A percentile compares a stretch with the other conserved stretches of the same genome.
Conservation (phyloP, 1,284 basidiomycete species). For the Cryptococcus jaspeensis region DNA sequence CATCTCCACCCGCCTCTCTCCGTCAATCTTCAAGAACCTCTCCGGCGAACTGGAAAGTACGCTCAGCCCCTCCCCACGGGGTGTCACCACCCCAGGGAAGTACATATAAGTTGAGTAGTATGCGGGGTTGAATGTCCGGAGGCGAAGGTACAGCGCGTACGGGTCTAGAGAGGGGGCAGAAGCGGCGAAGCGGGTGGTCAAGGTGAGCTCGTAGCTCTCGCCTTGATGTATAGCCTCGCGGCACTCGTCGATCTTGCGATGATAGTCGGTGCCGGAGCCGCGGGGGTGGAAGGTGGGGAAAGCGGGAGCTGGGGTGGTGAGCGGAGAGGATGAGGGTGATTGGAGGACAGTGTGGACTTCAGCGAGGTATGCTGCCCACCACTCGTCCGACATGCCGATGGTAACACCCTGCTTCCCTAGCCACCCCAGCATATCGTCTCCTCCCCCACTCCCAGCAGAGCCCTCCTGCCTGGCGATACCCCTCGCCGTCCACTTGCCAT, state of each 20-base stretch:
- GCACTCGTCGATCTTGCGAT: constrained; percentile 67
- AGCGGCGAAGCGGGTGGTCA: constrained; percentile 69
- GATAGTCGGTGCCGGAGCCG: constrained; percentile 58
- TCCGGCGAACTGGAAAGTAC: constrained; percentile 83
- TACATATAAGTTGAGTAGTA: constrained; percentile 83
- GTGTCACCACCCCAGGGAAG: constrained; percentile 54
- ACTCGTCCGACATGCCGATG: constrained; percentile 25
- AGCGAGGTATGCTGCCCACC: constrained; percentile 25
- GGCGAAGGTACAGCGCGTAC: constrained; percentile 53
- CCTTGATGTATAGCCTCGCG: constrained; percentile 77
- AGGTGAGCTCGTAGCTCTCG: constrained; percentile 94
- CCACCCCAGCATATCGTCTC: constrained; percentile 35
- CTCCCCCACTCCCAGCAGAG: not conserved
- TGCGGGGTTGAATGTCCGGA: constrained; percentile 80
- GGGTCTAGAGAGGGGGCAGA: constrained; percentile 19
- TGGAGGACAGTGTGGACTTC: constrained; percentile 11
- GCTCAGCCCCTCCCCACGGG: constrained; percentile 59
- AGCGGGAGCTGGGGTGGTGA: constrained; percentile 4
- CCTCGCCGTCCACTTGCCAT: constrained; percentile 51
- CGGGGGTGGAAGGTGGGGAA: constrained; percentile 45
- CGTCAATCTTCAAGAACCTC: constrained; percentile 82
- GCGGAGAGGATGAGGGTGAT: not conserved
- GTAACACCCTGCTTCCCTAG: constrained; percentile 27
- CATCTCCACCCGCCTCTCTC: constrained; percentile 65
- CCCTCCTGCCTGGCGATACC: constrained; percentile 35